These are phyloP conservation scores for Pseudonitzschia delicatissima DNA, from an alignment of 108 stramenopile genomes.

Conservation along the genomic window DNA sequence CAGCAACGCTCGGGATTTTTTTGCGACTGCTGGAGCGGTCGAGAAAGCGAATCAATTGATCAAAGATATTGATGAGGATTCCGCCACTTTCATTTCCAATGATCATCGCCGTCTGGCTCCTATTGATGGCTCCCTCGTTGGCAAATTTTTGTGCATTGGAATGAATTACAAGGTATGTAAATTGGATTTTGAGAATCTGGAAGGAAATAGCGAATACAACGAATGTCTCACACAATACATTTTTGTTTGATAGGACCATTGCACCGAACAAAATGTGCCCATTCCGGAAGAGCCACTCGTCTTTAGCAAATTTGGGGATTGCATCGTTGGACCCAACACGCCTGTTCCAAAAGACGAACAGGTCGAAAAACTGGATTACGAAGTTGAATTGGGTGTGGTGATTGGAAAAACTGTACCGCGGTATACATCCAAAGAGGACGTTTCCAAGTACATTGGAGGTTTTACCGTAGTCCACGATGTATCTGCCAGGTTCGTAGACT, in stretches of 20 bases:
- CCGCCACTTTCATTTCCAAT: slow-evolving; percentile 7
- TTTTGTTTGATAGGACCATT: slow-evolving; percentile 33
- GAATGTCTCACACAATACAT: background rate
- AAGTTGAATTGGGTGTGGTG: slow-evolving; percentile 64
- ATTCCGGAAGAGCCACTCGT: slow-evolving; percentile 56
- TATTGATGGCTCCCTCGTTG: slow-evolving; percentile 45
- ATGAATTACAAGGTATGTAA: slow-evolving; percentile 45
- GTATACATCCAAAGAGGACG: slow-evolving; percentile 35
- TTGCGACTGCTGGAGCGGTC: slow-evolving; percentile 19
- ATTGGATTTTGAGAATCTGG: too few species aligned
- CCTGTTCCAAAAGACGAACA: slow-evolving; percentile 27
- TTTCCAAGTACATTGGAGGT: slow-evolving; percentile 51
- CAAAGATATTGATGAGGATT: slow-evolving; percentile 7
- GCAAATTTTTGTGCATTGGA: slow-evolving; percentile 60
- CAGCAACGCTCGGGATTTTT: slow-evolving; percentile 34
- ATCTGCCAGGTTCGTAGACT: slow-evolving; percentile 24
- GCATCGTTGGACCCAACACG: slow-evolving; percentile 42
- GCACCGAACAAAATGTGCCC: slow-evolving; percentile 44
- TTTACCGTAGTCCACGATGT: slow-evolving; percentile 66
- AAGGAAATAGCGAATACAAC: background rate
- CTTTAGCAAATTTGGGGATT: slow-evolving; percentile 52
- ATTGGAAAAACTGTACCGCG: slow-evolving; percentile 49
- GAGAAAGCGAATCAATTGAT: slow-evolving; percentile 31
- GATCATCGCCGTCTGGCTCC: slow-evolving; percentile 36
- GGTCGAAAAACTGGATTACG: slow-evolving; percentile 58